Evolutionary conservation across 768 basidiomycete species (phyloP).

Genomic region (Tricholoma flavovirens): DNA sequence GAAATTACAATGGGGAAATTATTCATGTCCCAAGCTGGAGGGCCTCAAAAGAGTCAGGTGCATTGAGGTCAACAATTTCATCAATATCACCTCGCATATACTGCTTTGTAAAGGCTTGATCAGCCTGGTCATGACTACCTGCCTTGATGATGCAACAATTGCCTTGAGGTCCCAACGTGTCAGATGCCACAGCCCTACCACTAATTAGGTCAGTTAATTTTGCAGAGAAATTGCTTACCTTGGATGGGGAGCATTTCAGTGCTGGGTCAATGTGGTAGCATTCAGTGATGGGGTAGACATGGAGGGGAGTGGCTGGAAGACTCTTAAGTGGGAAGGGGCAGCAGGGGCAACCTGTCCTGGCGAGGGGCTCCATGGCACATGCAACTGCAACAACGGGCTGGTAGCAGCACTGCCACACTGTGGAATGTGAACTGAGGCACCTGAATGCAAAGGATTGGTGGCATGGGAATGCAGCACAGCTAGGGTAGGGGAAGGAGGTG

Average conservation of each 20-base stretch:
- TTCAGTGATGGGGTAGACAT: neutral
- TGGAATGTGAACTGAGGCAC: neutral
- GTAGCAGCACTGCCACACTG: neutral
- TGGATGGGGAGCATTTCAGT: neutral
- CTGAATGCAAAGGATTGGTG: neutral
- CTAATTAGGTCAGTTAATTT: neutral
- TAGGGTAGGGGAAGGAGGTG: neutral
- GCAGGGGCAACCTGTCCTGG: neutral
- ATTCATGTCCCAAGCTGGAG: neutral
- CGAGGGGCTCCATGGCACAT: neutral
- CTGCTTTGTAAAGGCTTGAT: neutral
- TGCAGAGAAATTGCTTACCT: slow-evolving; percentile 1
- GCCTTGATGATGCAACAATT: neutral
- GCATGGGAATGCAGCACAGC: neutral
- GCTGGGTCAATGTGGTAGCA: neutral
- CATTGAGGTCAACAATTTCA: neutral
- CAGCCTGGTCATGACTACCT: neutral
- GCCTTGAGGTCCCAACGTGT: neutral
- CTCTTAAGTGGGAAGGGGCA: neutral
- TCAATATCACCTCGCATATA: neutral
- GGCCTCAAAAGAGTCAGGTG: neutral
- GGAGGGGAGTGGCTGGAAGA: neutral
- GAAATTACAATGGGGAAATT: no score
- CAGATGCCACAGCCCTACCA: neutral
- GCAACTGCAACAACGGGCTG: neutral